Conservation (phyloP, 2,329 filamentous ascomycete species). For the Alternaria arbusti region DNA sequence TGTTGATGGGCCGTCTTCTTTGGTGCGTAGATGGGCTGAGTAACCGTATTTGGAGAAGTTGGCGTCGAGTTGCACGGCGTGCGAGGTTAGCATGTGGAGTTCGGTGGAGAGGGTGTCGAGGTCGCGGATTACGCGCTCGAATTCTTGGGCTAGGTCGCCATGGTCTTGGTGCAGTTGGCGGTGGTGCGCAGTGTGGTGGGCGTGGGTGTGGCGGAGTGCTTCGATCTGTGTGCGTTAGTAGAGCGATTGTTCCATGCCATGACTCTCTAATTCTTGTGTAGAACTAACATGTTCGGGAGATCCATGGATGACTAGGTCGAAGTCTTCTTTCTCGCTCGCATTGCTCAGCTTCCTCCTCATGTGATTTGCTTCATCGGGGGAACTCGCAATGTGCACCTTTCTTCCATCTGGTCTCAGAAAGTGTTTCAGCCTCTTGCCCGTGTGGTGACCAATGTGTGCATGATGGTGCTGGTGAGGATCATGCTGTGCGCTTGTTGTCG, state of each 20-base stretch:
- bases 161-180: slow-evolving; percentile 57
- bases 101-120: slow-evolving; percentile 61
- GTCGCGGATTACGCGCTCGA: slow-evolving; percentile 62
- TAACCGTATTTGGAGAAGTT: slow-evolving; percentile 71
- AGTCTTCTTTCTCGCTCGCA: slow-evolving; percentile 48
- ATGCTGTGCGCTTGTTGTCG: neutral
- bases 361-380: slow-evolving; percentile 61
- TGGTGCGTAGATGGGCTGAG: slow-evolving; percentile 60
- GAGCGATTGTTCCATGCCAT: neutral
- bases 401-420: slow-evolving; percentile 63
- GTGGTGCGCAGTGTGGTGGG: slow-evolving; percentile 60
- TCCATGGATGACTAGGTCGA: slow-evolving; percentile 66
- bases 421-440: slow-evolving; percentile 56
- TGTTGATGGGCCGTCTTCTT: slow-evolving; percentile 20
- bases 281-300: slow-evolving; percentile 55
- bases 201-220: slow-evolving; percentile 59
- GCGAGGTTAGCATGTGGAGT: slow-evolving; percentile 61
- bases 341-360: slow-evolving; percentile 55
- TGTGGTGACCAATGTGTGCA: slow-evolving; percentile 32
- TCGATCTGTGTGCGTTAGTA: slow-evolving; percentile 36
- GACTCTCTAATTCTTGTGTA: neutral
- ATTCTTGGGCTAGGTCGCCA: slow-evolving; percentile 61
- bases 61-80: slow-evolving; percentile 62
- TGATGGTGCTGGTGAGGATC: slow-evolving; percentile 17
- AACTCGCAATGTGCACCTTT: slow-evolving; percentile 62